Conservation (phyloP, 2,329 filamentous ascomycete species). For the Venturia aucupariae region DNA sequence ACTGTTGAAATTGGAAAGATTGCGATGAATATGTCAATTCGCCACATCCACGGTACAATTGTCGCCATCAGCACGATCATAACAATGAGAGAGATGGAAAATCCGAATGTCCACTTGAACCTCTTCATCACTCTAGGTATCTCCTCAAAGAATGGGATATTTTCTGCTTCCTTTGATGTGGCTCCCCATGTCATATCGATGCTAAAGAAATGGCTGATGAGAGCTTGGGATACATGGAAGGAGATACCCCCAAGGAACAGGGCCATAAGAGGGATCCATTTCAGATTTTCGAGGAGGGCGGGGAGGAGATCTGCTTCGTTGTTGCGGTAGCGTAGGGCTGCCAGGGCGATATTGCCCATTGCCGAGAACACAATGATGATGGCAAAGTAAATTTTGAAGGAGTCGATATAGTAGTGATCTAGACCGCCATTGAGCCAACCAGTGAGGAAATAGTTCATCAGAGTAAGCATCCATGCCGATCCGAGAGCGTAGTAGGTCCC, state of each 20-base stretch:
- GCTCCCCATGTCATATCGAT: slow-evolving; percentile 42
- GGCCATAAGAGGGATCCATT: slow-evolving; percentile 50
- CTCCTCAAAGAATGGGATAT: slow-evolving; percentile 49
- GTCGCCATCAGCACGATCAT: slow-evolving; percentile 42
- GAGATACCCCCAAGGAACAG: slow-evolving; percentile 34
- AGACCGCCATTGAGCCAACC: slow-evolving; percentile 70
- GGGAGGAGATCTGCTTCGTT: slow-evolving; percentile 53
- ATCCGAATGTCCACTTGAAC: slow-evolving; percentile 47
- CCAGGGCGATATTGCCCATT: slow-evolving; percentile 62
- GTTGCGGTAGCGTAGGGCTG: slow-evolving; percentile 62
- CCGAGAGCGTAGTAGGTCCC: slow-evolving; percentile 74
- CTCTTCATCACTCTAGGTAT: slow-evolving; percentile 45
- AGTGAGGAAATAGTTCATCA: slow-evolving; percentile 64
- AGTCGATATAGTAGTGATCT: slow-evolving; percentile 72
- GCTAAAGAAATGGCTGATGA: slow-evolving; percentile 31
- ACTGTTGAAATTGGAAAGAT: slow-evolving; percentile 49
- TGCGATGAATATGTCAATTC: slow-evolving; percentile 48
- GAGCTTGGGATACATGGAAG: slow-evolving; percentile 31
- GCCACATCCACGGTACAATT: slow-evolving; percentile 44
- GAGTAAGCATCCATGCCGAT: slow-evolving; percentile 64
- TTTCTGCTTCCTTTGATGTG: slow-evolving; percentile 50
- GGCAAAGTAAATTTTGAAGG: slow-evolving; percentile 71
- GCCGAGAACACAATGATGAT: slow-evolving; percentile 72
- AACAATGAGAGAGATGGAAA: slow-evolving; percentile 37
- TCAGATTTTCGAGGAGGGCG: slow-evolving; percentile 46